Evolutionary conservation across 352 stramenopile genomes (phyloP), one percentile per base, ranked within the genome.

Genomic region (Pythium chondricola): DNA sequence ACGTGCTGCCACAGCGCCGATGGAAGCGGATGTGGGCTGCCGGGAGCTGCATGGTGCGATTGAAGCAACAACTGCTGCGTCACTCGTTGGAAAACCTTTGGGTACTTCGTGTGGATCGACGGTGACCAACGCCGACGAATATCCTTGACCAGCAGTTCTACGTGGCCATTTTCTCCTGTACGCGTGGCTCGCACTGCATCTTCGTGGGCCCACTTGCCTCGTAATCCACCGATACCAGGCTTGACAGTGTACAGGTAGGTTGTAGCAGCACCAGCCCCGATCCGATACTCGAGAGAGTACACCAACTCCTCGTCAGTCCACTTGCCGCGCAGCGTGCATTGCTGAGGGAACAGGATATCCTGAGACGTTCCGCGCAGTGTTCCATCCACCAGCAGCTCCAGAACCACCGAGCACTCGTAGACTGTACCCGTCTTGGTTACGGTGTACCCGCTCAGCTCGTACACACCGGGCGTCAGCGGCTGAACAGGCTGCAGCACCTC

Each of bases 281-380:
- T 62, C 29, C 69, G 74, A 56, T 85, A 88, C 54, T 71, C 50
- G 39, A 88, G 44, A 47, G 73, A 51, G 33, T 79, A 88, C 37
- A 54, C 63, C 14, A 85, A 14, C 26, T 58, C 27, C 9, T 68
- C 44, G 29, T 58, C 44, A 10, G 51, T 67, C 75, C 75, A 88
- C 43, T 63, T 62, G 7, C 75, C 75, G 10, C 54, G 41, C 8
- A 88, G 27, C 31, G 56, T 44, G 20, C 71, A 83, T 30, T 75
- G 59, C 49, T 83, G 72, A 2, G 62, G 58, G 43, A 79, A 82
- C 6, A 74, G 49, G n/a, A 79, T 35, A 35, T 85, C 73, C 17
- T 63, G 60, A 35, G 73, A 88, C 5, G 52, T 66, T 0, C 75
- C 75, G 2, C 52, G 60, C 8, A 83, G 45, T 37, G 62, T 61